A percentile compares a stretch with the other conserved stretches of the same genome.
Evolutionary conservation across 768 basidiomycete genomes (phyloP).

Genomic region (Lentinula guzmanii): DNA sequence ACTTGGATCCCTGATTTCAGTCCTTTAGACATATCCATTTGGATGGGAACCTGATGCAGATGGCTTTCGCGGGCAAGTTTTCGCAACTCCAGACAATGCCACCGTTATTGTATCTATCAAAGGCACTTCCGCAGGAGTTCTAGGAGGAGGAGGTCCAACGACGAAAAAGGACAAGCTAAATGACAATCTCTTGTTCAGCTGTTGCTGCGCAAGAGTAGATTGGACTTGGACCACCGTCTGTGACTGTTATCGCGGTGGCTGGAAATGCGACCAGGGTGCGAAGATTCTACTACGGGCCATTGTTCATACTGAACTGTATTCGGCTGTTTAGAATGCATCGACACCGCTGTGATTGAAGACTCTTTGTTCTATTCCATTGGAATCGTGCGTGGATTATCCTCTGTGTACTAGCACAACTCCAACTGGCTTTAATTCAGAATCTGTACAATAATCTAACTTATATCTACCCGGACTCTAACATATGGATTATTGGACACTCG

Average conservation of each 20-base stretch:
- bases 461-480: conserved; percentile 85
- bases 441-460: conserved; percentile 91
- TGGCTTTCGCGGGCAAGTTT: conserved; percentile 89
- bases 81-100: conserved; percentile 75
- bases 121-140: conserved; percentile 77
- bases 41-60: conserved; percentile 90
- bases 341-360: conserved; percentile 68
- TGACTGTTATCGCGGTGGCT: conserved; percentile 75
- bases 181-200: conserved; percentile 89
- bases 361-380: conserved; percentile 88
- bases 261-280: conserved; percentile 65
- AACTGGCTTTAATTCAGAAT: conserved; percentile 43
- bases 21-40: conserved; percentile 63
- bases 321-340: conserved; percentile 48
- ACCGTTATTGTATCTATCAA: conserved; percentile 89
- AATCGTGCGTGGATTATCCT: conserved; percentile 47
- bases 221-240: conserved; percentile 96
- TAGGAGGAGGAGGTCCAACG: conserved; percentile 80
- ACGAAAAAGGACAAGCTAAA: conserved; percentile 88
- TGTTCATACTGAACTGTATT: no score
- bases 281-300: background rate
- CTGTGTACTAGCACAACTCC: background rate
- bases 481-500: conserved; percentile 84
- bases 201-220: conserved; percentile 89
- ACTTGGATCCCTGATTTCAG: background rate